These are phyloP conservation scores for Moniliella sp. DNA, from an alignment of 1,284 basidiomycete species.

Conservation along the genomic window DNA sequence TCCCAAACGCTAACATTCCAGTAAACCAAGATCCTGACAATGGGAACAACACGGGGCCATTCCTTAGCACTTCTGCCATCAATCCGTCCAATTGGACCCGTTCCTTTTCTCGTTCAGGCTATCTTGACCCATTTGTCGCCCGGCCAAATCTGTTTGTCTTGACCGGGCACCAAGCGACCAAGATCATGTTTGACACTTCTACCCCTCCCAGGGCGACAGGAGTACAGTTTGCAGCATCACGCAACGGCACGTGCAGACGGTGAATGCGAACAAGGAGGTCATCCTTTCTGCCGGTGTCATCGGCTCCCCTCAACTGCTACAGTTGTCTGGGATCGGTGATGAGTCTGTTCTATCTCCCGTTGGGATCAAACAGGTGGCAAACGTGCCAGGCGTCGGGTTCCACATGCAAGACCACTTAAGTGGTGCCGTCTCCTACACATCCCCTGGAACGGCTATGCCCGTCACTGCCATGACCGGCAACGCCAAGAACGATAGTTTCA, in stretches of 20 bases:
- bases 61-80: slow-evolving; percentile 20
- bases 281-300: slow-evolving; percentile 29
- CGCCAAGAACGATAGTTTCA: slow-evolving; percentile 10
- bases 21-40: slow-evolving; percentile 34
- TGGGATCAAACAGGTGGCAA: slow-evolving; percentile 39
- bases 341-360: slow-evolving; percentile 34
- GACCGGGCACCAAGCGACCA: slow-evolving; percentile 15
- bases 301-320: slow-evolving; percentile 38
- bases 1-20: slow-evolving; percentile 37
- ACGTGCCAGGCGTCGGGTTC: slow-evolving; percentile 39
- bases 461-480: slow-evolving; percentile 6
- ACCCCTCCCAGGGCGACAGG: slow-evolving; percentile 9
- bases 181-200: slow-evolving; percentile 9
- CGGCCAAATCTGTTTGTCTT: slow-evolving; percentile 22
- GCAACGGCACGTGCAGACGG: slow-evolving; percentile 35
- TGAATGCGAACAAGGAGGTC: slow-evolving; percentile 23
- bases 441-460: slow-evolving; percentile 5
- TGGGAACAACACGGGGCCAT: slow-evolving; percentile 21
- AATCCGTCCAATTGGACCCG: slow-evolving; percentile 11
- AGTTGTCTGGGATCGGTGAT: slow-evolving; percentile 40
- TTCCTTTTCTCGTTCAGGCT: slow-evolving; percentile 16
- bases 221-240: slow-evolving; percentile 32
- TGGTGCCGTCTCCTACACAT: slow-evolving; percentile 8
- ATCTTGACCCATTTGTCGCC: slow-evolving; percentile 12
- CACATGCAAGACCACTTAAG: slow-evolving; percentile 40